Conservation (phyloP, 768 basidiomycete genomes). For the Naematelia aurantialba region DNA sequence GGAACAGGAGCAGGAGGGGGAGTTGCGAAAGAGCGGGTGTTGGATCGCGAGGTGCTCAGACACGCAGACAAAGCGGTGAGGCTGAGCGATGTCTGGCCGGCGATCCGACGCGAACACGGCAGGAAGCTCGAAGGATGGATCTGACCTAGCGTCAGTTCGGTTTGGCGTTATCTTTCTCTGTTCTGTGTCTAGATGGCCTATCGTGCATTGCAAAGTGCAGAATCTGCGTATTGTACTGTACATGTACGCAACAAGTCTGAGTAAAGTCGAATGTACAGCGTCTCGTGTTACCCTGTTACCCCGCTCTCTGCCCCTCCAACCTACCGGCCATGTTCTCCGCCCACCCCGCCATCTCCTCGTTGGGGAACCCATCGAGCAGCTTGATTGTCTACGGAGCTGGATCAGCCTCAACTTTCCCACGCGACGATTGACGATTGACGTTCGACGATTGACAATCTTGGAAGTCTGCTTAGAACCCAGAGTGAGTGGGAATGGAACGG, state of each 20-base stretch:
- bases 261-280: background rate
- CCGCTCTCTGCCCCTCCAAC: constrained; percentile 4
- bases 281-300: too few species aligned
- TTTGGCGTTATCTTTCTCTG: background rate
- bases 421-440: too few species aligned
- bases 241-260: too few species aligned
- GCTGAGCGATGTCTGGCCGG: constrained; percentile 12
- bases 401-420: background rate
- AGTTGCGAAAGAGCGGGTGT: background rate
- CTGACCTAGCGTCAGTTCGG: background rate
- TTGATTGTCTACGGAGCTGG: constrained; percentile 23
- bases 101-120: background rate
- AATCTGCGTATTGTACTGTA: background rate
- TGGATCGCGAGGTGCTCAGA: background rate
- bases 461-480: too few species aligned
- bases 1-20: constrained; percentile 6
- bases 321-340: constrained; percentile 23
- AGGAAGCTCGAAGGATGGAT: constrained; percentile 14
- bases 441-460: too few species aligned
- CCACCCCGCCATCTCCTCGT: constrained; percentile 12
- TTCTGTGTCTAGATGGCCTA: background rate
- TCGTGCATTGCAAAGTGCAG: background rate
- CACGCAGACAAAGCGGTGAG: constrained; percentile 3
- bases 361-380: constrained; percentile 23
- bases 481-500: too few species aligned